phyloP scores from a whole-genome alignment of 495 filamentous ascomycete species.

The Aeminium ludgeri region DNA sequence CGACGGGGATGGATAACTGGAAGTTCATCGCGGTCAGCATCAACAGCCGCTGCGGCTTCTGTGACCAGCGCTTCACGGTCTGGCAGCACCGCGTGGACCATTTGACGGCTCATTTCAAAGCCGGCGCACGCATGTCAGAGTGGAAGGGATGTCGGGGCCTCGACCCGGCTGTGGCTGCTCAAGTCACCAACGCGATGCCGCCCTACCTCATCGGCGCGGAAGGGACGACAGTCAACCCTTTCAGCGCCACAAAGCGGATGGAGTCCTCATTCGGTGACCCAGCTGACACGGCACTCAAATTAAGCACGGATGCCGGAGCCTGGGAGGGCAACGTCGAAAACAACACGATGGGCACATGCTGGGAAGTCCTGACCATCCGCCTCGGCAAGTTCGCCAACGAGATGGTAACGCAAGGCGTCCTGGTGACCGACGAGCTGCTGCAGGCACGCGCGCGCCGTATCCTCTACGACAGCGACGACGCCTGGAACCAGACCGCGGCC shows the following conservation, averaged over 20 bases:
- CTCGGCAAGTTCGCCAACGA: constrained; percentile 24
- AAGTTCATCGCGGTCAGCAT: constrained; percentile 27
- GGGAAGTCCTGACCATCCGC: constrained; percentile 26
- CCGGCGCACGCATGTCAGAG: constrained; percentile 24
- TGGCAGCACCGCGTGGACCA: constrained; percentile 28
- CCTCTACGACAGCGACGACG: constrained; percentile 25
- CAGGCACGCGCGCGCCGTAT: constrained; percentile 23
- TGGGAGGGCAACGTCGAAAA: too few relatives aligned
- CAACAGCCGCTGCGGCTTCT: constrained; percentile 28
- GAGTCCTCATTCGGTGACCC: too few relatives aligned
- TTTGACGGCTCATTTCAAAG: constrained; percentile 27
- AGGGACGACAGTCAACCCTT: constrained; percentile 20
- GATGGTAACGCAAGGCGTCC: constrained; percentile 15
- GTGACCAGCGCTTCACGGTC: constrained; percentile 21
- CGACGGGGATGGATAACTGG: constrained; percentile 53
- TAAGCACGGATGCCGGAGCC: too few relatives aligned
- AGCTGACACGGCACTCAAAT: too few relatives aligned
- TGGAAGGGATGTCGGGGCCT: constrained; percentile 29
- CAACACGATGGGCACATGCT: constrained; percentile 21
- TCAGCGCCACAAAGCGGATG: constrained; percentile 22
- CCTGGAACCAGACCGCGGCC: constrained; percentile 28
- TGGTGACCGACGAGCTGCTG: constrained; percentile 23
- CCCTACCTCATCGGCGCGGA: constrained; percentile 28
- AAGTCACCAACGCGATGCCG: constrained; percentile 28
- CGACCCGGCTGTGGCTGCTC: constrained; percentile 21